Conservation (phyloP, 2,329 filamentous ascomycete species). For the Chalaropsis thielavioides region DNA sequence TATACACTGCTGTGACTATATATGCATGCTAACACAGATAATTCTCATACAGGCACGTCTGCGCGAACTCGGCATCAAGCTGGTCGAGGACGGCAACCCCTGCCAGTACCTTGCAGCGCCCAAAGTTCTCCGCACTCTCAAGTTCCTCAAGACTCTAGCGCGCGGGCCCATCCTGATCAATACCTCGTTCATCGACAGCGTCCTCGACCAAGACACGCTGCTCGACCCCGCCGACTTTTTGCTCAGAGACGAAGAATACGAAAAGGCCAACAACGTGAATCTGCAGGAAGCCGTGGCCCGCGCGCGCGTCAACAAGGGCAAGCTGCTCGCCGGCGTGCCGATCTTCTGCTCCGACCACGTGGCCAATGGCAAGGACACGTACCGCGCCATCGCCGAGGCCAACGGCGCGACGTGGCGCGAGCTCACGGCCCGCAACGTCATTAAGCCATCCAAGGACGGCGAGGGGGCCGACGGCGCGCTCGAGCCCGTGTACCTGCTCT, state of each 20-base stretch:
- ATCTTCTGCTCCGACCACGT: conserved; percentile 77
- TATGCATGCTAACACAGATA: conserved; percentile 18
- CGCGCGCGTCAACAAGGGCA: conserved; percentile 62
- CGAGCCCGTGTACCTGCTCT: conserved; percentile 73
- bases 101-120: conserved; percentile 84
- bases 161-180: conserved; percentile 64
- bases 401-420: conserved; percentile 75
- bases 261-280: conserved; percentile 55
- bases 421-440: conserved; percentile 59
- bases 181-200: conserved; percentile 63
- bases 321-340: conserved; percentile 58
- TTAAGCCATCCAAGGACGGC: conserved; percentile 46
- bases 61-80: conserved; percentile 65
- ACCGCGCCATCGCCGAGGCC: conserved; percentile 68
- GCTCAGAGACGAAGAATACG: conserved; percentile 57
- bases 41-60: conserved; percentile 51
- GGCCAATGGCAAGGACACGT: conserved; percentile 68
- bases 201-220: conserved; percentile 52
- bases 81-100: conserved; percentile 58
- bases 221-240: conserved; percentile 50
- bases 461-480: conserved; percentile 35
- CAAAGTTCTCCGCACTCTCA: conserved; percentile 73
- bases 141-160: conserved; percentile 81
- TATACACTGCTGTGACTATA: neutral
- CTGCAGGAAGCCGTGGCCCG: conserved; percentile 53